Conservation (phyloP, 768 basidiomycete species). For the Russula dissimulans region DNA sequence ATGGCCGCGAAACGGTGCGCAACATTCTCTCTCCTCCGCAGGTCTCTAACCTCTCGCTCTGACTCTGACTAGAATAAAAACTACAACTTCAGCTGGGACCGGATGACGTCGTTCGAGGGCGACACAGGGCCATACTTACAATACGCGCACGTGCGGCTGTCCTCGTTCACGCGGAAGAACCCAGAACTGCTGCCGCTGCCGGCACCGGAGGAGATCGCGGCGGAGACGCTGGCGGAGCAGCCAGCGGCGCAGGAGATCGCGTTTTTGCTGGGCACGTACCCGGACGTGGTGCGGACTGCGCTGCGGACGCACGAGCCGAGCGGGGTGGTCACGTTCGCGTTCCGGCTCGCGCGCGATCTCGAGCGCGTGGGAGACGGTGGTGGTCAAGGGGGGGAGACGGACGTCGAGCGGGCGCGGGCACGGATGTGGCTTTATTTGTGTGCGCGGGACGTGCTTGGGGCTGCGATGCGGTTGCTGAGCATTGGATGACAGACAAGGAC, state of each 20-base stretch:
- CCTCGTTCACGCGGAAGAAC: constrained; percentile 88
- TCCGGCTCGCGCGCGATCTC: constrained; percentile 85
- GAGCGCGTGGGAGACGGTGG: constrained; percentile 84
- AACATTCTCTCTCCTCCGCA: neutral
- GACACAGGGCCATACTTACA: constrained; percentile 95
- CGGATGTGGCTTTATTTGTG: constrained; percentile 83
- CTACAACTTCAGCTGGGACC: constrained; percentile 90
- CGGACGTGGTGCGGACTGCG: constrained; percentile 82
- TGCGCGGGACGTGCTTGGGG: constrained; percentile 83
- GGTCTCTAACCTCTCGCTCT: neutral
- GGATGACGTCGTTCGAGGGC: constrained; percentile 93
- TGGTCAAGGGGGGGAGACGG: constrained; percentile 78
- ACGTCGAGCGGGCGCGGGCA: constrained; percentile 69
- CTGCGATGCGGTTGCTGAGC: constrained; percentile 80
- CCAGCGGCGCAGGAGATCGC: constrained; percentile 74
- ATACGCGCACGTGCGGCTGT: constrained; percentile 79
- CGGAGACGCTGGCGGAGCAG: constrained; percentile 55
- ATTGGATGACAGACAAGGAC: too few species aligned
- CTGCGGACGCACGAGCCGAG: constrained; percentile 85
- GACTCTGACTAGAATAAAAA: constrained; percentile 68
- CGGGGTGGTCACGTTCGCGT: constrained; percentile 84
- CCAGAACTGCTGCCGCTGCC: constrained; percentile 77
- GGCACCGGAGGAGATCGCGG: constrained; percentile 55
- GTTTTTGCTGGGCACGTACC: constrained; percentile 80
- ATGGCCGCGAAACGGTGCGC: constrained; percentile 86